Base-by-base conservation (phyloP, 805 yeast species). In the Debaryomyces prosopidis region DNA sequence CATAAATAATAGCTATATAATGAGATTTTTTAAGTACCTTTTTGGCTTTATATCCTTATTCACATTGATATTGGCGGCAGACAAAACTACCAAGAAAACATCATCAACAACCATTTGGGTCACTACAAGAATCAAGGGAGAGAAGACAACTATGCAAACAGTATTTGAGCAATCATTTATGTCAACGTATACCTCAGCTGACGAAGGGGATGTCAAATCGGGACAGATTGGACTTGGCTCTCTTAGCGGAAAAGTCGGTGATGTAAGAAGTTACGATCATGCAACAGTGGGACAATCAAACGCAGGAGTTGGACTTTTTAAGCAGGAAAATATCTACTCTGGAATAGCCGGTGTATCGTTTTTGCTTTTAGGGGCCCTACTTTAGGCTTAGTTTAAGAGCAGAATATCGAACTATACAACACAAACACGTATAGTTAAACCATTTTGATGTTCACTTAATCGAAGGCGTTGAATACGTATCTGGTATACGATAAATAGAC, bases 121-220 rank as follows among this genome's bases (percentile, higher is more conserved):
- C 23, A 72, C 77, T 11, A 42, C 58, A 20, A 71, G 75, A 8
- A 49, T 57, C 3, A 50, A 58, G 30, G 76, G 76, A 2, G 56
- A 45, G 12, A 42, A 56, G 7, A 51, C 60, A 4, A 66, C 64
- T 27, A 52, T 62, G 15, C 48, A 53, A 31, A 50, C 66, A 2
- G 36, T 47, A 12, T 69, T 48, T 48, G 19, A 39, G 11, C 74
- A 69, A 49, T 36, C 55, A 3, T 68, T 69, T 42, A 54, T 54
- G 56, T 35, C 50, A 6, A 60, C 63, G 1, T 54, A 50, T 39
- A 42, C 61, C 2, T 41, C 42, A 8, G 62, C 46, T 52, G 9
- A 33, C 50, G 3, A 23, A 23, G 48, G 53, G 3, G 53, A 45
- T 19, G 64, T 51, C 7, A 39, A 54, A 17, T 53, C 65, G 0